Evolutionary conservation across 2,329 filamentous ascomycete species (phyloP), one percentile per base, ranked within the genome.

Genomic region (Exophiala lecanii-corni): DNA sequence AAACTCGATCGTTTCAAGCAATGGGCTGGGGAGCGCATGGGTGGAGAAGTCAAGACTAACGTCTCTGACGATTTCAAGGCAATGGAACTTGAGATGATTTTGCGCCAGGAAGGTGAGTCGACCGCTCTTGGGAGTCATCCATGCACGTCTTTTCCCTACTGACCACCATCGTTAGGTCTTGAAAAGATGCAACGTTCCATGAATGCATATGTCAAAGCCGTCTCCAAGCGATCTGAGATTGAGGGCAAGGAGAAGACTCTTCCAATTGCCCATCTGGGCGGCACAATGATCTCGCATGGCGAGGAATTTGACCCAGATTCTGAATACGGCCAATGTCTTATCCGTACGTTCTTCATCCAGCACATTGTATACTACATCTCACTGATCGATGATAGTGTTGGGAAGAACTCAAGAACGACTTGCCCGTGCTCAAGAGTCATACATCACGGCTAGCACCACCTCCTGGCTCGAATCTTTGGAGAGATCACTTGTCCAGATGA

Each of bases 21-120:
- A 83, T 97, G 91, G 91, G 88, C 89, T 26, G 88, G 88, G 56
- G 91, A 97, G 71, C 87, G 89, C 69, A 95, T 97, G 86, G 91
- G 91, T 57, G 80, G 79, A 54, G 89, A 96, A 68, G 78, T 82
- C 68, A 92, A 89, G 70, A 96, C 91, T 7, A 80, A 75, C 62
- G 81, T 88, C 52, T 85, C 87, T 0, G 89, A 97, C 39, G 85
- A 96, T 60, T 97, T 97, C 76, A 94, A 86, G 69, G 78, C 79
- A 47, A 71, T 97, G 57, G 89, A 97, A 69, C 74, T 79, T 42
- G 91, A 97, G 69, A 97, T 97, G 89, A 75, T 78, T 45, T 73
- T 95, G 58, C 80, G 91, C 51, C 83, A 94, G 54, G 86, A 95
- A 55, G 91, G 89, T 95, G 30, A 18, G 45, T 38, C 36, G 3